Evolutionary conservation across 2,329 filamentous ascomycete genomes (phyloP).

Genomic region (Pseudogymnoascus sp.): DNA sequence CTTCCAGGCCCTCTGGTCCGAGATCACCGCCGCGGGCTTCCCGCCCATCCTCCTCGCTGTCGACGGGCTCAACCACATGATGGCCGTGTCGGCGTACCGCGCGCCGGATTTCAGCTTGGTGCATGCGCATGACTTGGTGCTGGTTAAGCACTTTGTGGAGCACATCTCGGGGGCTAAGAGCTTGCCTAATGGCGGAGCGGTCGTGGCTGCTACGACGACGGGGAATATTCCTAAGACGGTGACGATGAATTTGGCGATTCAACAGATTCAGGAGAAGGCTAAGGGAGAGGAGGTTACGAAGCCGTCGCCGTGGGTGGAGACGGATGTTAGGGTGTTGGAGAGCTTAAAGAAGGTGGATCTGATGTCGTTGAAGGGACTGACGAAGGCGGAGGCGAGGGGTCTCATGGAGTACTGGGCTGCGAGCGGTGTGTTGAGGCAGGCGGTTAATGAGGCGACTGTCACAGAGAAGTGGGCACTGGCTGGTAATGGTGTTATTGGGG

Average conservation of each 20-base stretch:
- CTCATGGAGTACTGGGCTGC: conserved; percentile 91
- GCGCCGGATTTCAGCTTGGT: conserved; percentile 62
- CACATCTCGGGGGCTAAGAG: conserved; percentile 54
- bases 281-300: conserved; percentile 31
- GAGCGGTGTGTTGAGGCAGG: conserved; percentile 68
- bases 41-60: conserved; percentile 62
- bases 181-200: conserved; percentile 66
- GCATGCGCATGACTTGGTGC: conserved; percentile 75
- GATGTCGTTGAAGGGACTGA: conserved; percentile 58
- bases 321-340: conserved; percentile 48
- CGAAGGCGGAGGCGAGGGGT: conserved; percentile 64
- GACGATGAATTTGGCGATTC: conserved; percentile 62
- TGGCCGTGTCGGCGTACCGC: conserved; percentile 70
- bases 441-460: conserved; percentile 63
- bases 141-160: conserved; percentile 68
- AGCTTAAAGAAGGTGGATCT: conserved; percentile 44
- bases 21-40: conserved; percentile 52
- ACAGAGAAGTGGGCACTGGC: conserved; percentile 77
- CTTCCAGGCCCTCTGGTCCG: conserved; percentile 73
- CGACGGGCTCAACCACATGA: conserved; percentile 75
- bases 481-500: conserved; percentile 74
- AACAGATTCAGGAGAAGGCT: conserved; percentile 43
- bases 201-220: conserved; percentile 66
- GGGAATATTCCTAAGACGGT: conserved; percentile 60
- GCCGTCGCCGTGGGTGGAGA: conserved; percentile 46